Evolutionary conservation across 495 filamentous ascomycete genomes (phyloP), one percentile per base, ranked within the genome.

Genomic region (Aspergillus indologenus): DNA sequence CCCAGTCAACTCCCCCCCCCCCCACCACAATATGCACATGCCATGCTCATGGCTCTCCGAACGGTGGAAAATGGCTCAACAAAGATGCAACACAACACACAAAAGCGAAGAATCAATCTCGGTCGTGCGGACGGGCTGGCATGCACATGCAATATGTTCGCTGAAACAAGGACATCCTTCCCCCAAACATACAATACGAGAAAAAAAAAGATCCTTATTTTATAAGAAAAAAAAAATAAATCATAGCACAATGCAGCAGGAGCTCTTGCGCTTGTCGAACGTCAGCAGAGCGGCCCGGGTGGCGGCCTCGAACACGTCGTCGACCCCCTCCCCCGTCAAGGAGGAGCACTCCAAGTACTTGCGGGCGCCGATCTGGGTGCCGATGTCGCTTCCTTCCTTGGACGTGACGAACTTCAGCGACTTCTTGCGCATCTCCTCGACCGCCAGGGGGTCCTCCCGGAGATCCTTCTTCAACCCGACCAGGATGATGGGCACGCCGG

Each of bases 321-420:
- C 94, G 21, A 99, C 94, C 14, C 94, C 94, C 69, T 99, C 95
- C 50, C 94, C 94, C n/a, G 90, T 96, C 63, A 99, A 74, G 29
- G 90, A 93, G 5, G 92, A 97, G 75, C 94, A 99, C 70, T 99
- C 94, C 50, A 99, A 87, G 65, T 99, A 99, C 76, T 96, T 96
- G 62, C 90, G 83, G 53, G 93, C 94, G 45, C 93, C 92, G 65
- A 97, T 89, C 58, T 92, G 85, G 53, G 89, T 84, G 44, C 89
- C 90, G 26, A 87, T 88, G 42, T 88, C 85, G 54, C 87, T 87
- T 56, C 91, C 94, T 64, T 94, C 88, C 58, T 87, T 87, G 29
- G 85, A 74, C 12, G 87, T 86, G 11, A 96, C 86, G 70, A 99
- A 99, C 47, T 85, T 85, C 40, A 92, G 79, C 23, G 89, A 93